phyloP scores from a whole-genome alignment of 2,329 filamentous ascomycete species.

The Pseudocercospora fijiensis region DNA sequence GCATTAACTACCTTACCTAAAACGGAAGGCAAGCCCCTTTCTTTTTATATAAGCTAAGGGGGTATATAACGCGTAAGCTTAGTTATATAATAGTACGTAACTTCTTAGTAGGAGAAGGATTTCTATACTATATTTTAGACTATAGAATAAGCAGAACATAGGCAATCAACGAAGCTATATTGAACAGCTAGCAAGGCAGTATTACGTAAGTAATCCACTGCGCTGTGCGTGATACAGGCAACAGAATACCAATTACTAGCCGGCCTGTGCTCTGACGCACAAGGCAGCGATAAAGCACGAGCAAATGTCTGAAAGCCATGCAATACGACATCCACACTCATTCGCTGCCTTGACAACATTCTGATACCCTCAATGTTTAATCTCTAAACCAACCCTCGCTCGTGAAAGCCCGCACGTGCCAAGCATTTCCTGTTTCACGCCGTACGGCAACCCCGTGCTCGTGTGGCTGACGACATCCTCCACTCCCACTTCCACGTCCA shows the following conservation, averaged over 20 bases:
- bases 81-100: too few relatives aligned
- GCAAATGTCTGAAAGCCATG: neutral
- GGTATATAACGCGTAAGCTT: too few relatives aligned
- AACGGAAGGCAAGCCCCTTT: too few relatives aligned
- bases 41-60: too few relatives aligned
- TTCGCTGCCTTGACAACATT: neutral
- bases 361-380: neutral
- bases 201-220: too few relatives aligned
- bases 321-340: neutral
- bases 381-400: neutral
- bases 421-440: neutral
- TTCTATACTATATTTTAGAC: too few relatives aligned
- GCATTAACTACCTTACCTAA: too few relatives aligned
- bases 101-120: too few relatives aligned
- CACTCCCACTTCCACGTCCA: neutral
- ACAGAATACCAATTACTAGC: slow-evolving; percentile 8
- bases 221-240: too few relatives aligned
- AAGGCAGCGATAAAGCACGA: neutral
- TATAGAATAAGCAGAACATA: too few relatives aligned
- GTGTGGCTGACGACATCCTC: neutral
- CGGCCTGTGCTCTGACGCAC: neutral
- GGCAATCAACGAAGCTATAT: too few relatives aligned
- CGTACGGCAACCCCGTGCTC: neutral
- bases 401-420: neutral
- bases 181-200: too few relatives aligned